These are phyloP conservation scores for Akanthomyces dipterigenus DNA, from an alignment of 2,329 filamentous ascomycete genomes.

Conservation along the genomic window DNA sequence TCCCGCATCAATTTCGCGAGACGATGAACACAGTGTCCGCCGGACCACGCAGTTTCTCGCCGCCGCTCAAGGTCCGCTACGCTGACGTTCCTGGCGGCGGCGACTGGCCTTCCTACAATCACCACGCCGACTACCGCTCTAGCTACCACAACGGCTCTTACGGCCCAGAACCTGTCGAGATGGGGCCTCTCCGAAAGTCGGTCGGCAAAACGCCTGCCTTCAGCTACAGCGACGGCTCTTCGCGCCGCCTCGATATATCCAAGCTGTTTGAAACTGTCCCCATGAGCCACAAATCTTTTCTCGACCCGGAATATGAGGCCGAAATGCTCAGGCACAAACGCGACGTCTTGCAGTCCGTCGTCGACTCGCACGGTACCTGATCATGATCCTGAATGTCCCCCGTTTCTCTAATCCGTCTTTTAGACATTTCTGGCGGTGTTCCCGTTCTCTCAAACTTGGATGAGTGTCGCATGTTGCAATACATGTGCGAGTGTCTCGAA, in stretches of 20 bases:
- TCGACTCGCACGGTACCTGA: slow-evolving; percentile 5
- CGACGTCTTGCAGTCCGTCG: slow-evolving; percentile 4
- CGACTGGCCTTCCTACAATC: not conserved
- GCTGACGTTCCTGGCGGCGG: not conserved
- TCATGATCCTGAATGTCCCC: not conserved
- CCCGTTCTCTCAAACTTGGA: slow-evolving; percentile 5
- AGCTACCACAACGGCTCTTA: not conserved
- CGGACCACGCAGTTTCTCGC: slow-evolving; percentile 9
- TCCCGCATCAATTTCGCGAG: not conserved
- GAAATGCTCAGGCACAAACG: slow-evolving; percentile 11
- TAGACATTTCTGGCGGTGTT: not conserved
- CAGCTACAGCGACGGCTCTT: not conserved
- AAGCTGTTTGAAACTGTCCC: slow-evolving; percentile 8
- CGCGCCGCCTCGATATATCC: not conserved
- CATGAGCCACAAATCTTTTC: slow-evolving; percentile 6
- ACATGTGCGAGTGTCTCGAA: slow-evolving; percentile 9
- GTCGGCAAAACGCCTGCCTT: not conserved
- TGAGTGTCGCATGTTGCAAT: slow-evolving; percentile 10
- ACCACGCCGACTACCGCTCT: not conserved
- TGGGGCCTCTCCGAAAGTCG: not conserved
- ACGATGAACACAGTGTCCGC: slow-evolving; percentile 4
- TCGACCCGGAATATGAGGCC: slow-evolving; percentile 10
- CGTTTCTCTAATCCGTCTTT: not conserved
- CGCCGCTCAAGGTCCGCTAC: not conserved
- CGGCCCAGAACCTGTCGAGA: not conserved